These are phyloP conservation scores for Colletotrichum musicola DNA, from an alignment of 2,329 filamentous ascomycete species.

Conservation along the genomic window DNA sequence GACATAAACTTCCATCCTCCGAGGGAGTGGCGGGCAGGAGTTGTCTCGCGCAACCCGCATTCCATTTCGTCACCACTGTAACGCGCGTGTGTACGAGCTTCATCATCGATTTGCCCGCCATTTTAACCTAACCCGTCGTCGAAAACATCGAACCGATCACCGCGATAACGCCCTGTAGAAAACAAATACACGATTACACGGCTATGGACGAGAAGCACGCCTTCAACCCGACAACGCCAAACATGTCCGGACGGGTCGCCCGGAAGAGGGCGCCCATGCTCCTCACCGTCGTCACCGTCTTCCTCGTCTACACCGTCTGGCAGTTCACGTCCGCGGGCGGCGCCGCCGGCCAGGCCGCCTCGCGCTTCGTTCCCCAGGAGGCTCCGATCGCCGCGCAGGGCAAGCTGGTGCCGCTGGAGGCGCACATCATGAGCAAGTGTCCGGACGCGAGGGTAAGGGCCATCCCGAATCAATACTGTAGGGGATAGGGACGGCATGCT, in stretches of 20 bases:
- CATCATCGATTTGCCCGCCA: not conserved
- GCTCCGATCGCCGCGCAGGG: conserved; percentile 23
- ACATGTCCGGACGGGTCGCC: conserved; percentile 17
- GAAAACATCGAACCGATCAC: not conserved
- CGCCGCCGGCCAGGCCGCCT: conserved; percentile 1
- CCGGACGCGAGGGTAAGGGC: conserved; percentile 79
- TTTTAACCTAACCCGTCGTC: not conserved
- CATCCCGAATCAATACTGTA: not conserved
- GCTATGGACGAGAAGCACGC: conserved; percentile 40
- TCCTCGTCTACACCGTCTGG: conserved; percentile 35
- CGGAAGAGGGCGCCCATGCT: conserved; percentile 27
- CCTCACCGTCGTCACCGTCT: conserved; percentile 6
- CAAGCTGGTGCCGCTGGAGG: conserved; percentile 80
- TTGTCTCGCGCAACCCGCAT: conserved; percentile 10
- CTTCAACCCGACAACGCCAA: conserved; percentile 7
- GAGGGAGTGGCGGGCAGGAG: not conserved
- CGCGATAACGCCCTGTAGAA: not conserved
- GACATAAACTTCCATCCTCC: conserved; percentile 32
- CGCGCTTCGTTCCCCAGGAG: conserved; percentile 14
- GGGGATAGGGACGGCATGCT: not conserved
- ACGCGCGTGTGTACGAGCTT: not conserved
- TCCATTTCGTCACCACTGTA: conserved; percentile 14
- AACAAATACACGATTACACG: not conserved
- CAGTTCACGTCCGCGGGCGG: not conserved
- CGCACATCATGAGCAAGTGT: conserved; percentile 98